Evolutionary conservation across 495 filamentous ascomycete species (phyloP).

Genomic region (Achaetomiella virescens): DNA sequence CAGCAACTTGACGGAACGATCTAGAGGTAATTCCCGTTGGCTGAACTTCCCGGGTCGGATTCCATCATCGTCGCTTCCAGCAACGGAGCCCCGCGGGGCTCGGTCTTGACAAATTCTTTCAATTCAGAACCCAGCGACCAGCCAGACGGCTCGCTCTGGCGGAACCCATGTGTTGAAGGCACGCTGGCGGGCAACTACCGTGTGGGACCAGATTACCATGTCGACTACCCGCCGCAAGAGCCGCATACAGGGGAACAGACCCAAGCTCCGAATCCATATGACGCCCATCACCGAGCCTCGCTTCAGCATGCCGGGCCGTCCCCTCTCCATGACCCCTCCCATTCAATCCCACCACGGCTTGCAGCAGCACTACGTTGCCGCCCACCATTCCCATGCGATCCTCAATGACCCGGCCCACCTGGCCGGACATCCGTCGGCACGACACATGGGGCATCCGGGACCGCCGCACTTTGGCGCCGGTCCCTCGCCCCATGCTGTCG

Average conservation of each 20-base stretch:
- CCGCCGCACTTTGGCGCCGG: constrained; percentile 40
- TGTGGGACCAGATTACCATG: constrained; percentile 53
- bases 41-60: neutral
- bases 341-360: constrained; percentile 42
- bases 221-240: constrained; percentile 58
- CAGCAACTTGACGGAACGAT: constrained; percentile 6
- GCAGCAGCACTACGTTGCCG: constrained; percentile 44
- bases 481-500: constrained; percentile 38
- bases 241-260: constrained; percentile 51
- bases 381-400: constrained; percentile 45
- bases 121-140: constrained; percentile 53
- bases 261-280: constrained; percentile 47
- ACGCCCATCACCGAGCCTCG: constrained; percentile 43
- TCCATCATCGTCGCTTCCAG: constrained; percentile 5
- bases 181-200: constrained; percentile 61
- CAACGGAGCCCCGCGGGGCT: constrained; percentile 43
- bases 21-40: constrained; percentile 9
- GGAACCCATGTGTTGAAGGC: constrained; percentile 64
- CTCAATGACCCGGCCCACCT: constrained; percentile 44
- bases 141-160: constrained; percentile 66
- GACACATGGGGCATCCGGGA: constrained; percentile 42
- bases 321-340: constrained; percentile 39
- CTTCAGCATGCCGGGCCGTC: constrained; percentile 40
- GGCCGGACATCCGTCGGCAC: constrained; percentile 38
- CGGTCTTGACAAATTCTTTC: constrained; percentile 44